Conservation (phyloP, 164 flowering plant genomes). For the Pachysandra terminalis region DNA sequence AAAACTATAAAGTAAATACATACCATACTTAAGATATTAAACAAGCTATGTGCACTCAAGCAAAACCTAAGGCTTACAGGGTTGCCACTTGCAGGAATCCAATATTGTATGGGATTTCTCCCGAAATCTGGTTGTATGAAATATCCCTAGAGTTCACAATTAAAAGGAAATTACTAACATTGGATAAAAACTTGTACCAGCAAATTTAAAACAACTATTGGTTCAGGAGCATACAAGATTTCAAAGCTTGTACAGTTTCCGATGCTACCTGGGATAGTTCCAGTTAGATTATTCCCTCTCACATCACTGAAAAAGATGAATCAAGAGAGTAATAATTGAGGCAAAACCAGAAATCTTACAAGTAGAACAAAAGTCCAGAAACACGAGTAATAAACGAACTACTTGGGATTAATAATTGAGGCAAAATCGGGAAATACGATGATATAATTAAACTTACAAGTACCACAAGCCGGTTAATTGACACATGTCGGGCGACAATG, state of each 20-base stretch:
- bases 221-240: slow-evolving; percentile 53
- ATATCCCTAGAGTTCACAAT: slow-evolving; percentile 60
- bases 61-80: slow-evolving; percentile 78
- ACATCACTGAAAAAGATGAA: slow-evolving; percentile 70
- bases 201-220: not conserved
- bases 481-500: slow-evolving; percentile 87
- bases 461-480: slow-evolving; percentile 94
- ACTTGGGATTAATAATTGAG: too few relatives aligned
- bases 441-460: slow-evolving; percentile 92
- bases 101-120: slow-evolving; percentile 93
- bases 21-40: slow-evolving; percentile 12
- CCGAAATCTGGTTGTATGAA: slow-evolving; percentile 85
- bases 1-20: not conserved
- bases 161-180: not conserved
- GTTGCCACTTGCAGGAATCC: slow-evolving; percentile 97
- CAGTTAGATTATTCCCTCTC: slow-evolving; percentile 79
- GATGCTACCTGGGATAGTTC: slow-evolving; percentile 77
- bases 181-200: not conserved
- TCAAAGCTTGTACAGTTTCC: slow-evolving; percentile 97
- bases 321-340: too few relatives aligned
- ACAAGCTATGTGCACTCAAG: slow-evolving; percentile 42
- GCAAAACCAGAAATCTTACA: too few relatives aligned
- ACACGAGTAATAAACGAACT: too few relatives aligned
- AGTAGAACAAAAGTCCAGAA: too few relatives aligned
- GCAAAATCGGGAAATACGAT: too few relatives aligned